Percentiles rank a stretch among this genome's conserved stretches.
These are phyloP conservation scores for Candida nitratophila DNA, from an alignment of 805 yeast species.

Conservation along the genomic window DNA sequence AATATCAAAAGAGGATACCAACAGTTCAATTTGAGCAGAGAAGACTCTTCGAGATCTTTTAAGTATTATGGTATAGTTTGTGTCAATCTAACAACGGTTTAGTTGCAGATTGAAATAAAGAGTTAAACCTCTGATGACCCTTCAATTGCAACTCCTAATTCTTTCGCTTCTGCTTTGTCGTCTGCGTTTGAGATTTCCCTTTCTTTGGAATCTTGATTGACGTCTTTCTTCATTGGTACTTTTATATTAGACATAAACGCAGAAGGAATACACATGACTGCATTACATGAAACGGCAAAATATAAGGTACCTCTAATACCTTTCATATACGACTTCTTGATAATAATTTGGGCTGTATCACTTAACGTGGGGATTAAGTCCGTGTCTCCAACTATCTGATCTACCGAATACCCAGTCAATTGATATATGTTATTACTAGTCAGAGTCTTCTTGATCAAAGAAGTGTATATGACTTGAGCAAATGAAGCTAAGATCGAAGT, in stretches of 20 bases:
- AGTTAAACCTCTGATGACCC: no score
- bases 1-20: no score
- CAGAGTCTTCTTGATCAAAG: conserved; percentile 3
- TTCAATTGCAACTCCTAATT: no score
- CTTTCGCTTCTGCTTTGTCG: no score
- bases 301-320: background rate
- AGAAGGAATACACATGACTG: background rate
- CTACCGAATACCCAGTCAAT: background rate
- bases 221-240: background rate
- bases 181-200: no score
- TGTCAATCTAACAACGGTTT: no score
- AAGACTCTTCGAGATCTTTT: no score
- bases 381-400: background rate
- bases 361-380: no score
- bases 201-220: background rate
- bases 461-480: conserved; percentile 33
- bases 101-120: no score
- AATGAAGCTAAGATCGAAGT: conserved; percentile 38
- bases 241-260: background rate
- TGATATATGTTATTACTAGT: background rate
- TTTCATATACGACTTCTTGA: background rate
- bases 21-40: no score
- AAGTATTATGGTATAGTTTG: no score
- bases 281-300: background rate
- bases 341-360: no score